Evolutionary conservation across 257 asterid species (phyloP).

Genomic region (Gynochthodes officinalis): DNA sequence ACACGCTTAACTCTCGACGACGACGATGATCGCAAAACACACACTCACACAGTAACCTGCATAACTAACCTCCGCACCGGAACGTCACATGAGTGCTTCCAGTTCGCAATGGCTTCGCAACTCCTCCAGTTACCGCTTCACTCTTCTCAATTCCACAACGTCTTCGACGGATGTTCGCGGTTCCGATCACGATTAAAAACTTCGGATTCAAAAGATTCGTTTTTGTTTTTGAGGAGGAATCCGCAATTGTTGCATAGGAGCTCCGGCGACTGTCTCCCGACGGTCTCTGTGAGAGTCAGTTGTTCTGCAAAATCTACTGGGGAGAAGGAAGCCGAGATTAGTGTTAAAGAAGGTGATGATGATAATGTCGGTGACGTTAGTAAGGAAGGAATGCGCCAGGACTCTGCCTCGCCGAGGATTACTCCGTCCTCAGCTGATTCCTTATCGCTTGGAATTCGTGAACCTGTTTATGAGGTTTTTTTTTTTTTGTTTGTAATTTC

Average conservation of each 20-base stretch:
- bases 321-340: constrained; percentile 37
- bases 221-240: not conserved
- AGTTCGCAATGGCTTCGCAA: constrained; percentile 45
- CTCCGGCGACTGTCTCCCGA: constrained; percentile 37
- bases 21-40: constrained; percentile 10
- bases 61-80: not conserved
- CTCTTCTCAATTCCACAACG: constrained; percentile 42
- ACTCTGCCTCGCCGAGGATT: constrained; percentile 34
- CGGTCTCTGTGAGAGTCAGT: constrained; percentile 33
- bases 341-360: constrained; percentile 34
- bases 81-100: constrained; percentile 16
- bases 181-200: constrained; percentile 37
- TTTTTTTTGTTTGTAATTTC: not conserved
- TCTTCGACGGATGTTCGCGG: constrained; percentile 49
- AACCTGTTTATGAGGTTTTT: constrained; percentile 85
- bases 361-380: constrained; percentile 30
- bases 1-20: too few relatives aligned
- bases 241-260: constrained; percentile 28
- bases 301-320: constrained; percentile 46
- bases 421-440: constrained; percentile 50
- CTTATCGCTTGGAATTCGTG: constrained; percentile 80
- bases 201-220: constrained; percentile 14
- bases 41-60: not conserved
- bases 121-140: constrained; percentile 49
- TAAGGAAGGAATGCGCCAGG: constrained; percentile 11